Conservation (phyloP, 805 yeast genomes). For the Saturnispora galanensis region DNA sequence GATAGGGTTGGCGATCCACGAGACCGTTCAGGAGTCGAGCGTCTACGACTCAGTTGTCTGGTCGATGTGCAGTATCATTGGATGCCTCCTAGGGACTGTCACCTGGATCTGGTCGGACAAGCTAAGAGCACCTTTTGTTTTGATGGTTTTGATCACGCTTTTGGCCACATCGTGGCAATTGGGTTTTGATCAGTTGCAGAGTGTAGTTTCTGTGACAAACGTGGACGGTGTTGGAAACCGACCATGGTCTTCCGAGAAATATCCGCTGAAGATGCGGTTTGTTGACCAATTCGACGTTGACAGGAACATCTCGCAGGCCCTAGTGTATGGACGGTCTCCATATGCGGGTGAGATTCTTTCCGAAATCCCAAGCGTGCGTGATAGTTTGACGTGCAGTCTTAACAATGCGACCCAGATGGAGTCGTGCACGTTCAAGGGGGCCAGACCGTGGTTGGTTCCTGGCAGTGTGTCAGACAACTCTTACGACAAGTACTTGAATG, state of each 20-base stretch:
- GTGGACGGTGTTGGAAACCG: conserved; percentile 2
- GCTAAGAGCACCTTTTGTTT: conserved; percentile 1
- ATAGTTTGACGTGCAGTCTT: conserved; percentile 23
- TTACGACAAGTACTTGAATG: conserved; percentile 35
- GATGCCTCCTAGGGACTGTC: conserved; percentile 19
- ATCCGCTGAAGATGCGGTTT: conserved; percentile 68
- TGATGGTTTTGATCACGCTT: neutral
- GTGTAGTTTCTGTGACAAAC: neutral
- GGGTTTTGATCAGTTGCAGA: conserved; percentile 60
- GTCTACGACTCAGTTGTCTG: conserved; percentile 32
- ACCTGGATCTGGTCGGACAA: conserved; percentile 8
- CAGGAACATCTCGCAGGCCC: conserved; percentile 11
- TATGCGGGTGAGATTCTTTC: conserved; percentile 36
- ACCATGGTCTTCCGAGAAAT: conserved; percentile 27
- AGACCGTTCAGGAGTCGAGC: conserved; percentile 61
- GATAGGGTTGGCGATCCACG: conserved; percentile 53
- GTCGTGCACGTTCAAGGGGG: conserved; percentile 42
- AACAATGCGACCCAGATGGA: conserved; percentile 37
- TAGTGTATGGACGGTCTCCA: conserved; percentile 37
- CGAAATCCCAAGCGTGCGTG: conserved; percentile 48
- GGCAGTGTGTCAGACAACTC: conserved; percentile 26
- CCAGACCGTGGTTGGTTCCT: conserved; percentile 38
- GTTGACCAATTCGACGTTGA: conserved; percentile 49
- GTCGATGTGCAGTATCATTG: conserved; percentile 25
- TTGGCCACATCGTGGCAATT: conserved; percentile 22